Conservation (phyloP, 2,329 filamentous ascomycete genomes). For the Nemania sp. region DNA sequence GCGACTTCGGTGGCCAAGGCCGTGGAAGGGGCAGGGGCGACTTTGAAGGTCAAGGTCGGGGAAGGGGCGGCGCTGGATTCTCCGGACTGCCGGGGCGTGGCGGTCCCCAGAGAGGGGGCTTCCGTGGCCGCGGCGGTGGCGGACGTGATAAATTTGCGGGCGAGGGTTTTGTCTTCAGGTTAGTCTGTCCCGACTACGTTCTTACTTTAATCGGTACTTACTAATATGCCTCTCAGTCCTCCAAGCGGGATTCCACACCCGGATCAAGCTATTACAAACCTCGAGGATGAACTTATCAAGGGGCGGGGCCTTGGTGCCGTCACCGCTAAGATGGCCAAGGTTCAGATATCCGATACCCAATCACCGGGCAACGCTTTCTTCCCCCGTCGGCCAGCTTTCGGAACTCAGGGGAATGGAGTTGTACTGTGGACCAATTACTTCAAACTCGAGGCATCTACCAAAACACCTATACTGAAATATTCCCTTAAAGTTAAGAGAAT, state of each 20-base stretch:
- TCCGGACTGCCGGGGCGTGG: slow-evolving; percentile 33
- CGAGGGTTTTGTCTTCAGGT: slow-evolving; percentile 50
- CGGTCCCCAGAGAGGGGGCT: slow-evolving; percentile 26
- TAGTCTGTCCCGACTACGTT: slow-evolving; percentile 31
- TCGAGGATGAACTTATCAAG: slow-evolving; percentile 58
- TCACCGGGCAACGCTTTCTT: slow-evolving; percentile 47
- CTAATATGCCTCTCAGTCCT: slow-evolving; percentile 38
- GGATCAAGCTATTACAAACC: slow-evolving; percentile 49
- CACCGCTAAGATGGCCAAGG: slow-evolving; percentile 53
- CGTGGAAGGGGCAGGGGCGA: slow-evolving; percentile 34
- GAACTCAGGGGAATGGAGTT: slow-evolving; percentile 57
- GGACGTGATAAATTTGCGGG: slow-evolving; percentile 44
- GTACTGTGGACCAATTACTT: slow-evolving; percentile 69
- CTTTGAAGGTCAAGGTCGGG: slow-evolving; percentile 39
- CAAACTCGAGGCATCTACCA: slow-evolving; percentile 55
- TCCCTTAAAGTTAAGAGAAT: slow-evolving; percentile 53
- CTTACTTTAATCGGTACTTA: background rate
- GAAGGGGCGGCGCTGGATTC: slow-evolving; percentile 40
- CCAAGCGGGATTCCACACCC: slow-evolving; percentile 42
- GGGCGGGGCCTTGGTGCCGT: slow-evolving; percentile 49
- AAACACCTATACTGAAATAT: slow-evolving; percentile 59
- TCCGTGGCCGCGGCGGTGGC: slow-evolving; percentile 31
- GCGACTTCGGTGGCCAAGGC: slow-evolving; percentile 36
- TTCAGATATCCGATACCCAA: slow-evolving; percentile 46
- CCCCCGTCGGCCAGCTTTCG: slow-evolving; percentile 63